These are phyloP conservation scores for Fusarium zealandicum DNA, from an alignment of 2,329 filamentous ascomycete species.

Conservation along the genomic window DNA sequence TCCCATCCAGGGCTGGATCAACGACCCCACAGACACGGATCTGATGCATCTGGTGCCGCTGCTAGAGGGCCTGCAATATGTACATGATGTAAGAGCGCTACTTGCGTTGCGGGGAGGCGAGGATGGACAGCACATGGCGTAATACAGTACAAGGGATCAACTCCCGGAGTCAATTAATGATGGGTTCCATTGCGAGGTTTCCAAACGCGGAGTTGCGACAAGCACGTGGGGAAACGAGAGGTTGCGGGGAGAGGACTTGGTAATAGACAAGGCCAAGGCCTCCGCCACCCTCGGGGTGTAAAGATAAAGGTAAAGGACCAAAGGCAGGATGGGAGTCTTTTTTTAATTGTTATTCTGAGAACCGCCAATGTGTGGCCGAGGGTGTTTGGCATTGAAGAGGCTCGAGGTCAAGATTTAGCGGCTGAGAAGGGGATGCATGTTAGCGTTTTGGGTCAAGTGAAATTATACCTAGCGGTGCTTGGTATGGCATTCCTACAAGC, in stretches of 20 bases:
- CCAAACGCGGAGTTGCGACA: neutral
- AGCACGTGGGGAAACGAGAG: slow-evolving; percentile 24
- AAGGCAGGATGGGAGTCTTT: slow-evolving; percentile 13
- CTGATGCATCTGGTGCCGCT: slow-evolving; percentile 90
- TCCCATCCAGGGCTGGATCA: slow-evolving; percentile 99
- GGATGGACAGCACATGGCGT: slow-evolving; percentile 66
- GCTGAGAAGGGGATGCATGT: slow-evolving; percentile 1
- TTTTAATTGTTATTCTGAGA: neutral
- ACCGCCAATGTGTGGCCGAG: slow-evolving; percentile 1
- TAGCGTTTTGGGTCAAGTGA: slow-evolving; percentile 5
- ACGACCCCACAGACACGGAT: slow-evolving; percentile 95
- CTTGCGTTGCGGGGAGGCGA: slow-evolving; percentile 89
- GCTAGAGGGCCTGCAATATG: slow-evolving; percentile 93
- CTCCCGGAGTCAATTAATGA: slow-evolving; percentile 20
- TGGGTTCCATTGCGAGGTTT: slow-evolving; percentile 12
- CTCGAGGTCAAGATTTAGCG: neutral
- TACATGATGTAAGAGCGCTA: slow-evolving; percentile 91
- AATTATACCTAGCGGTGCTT: neutral
- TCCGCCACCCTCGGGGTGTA: slow-evolving; percentile 26
- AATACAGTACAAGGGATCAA: slow-evolving; percentile 36
- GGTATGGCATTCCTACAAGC: neutral
- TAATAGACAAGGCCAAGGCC: slow-evolving; percentile 12
- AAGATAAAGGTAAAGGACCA: slow-evolving; percentile 24
- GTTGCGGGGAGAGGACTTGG: slow-evolving; percentile 16
- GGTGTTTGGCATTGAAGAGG: slow-evolving; percentile 6